phyloP scores from a whole-genome alignment of 2,329 filamentous ascomycete genomes.

The Calonectria hongkongensis region DNA sequence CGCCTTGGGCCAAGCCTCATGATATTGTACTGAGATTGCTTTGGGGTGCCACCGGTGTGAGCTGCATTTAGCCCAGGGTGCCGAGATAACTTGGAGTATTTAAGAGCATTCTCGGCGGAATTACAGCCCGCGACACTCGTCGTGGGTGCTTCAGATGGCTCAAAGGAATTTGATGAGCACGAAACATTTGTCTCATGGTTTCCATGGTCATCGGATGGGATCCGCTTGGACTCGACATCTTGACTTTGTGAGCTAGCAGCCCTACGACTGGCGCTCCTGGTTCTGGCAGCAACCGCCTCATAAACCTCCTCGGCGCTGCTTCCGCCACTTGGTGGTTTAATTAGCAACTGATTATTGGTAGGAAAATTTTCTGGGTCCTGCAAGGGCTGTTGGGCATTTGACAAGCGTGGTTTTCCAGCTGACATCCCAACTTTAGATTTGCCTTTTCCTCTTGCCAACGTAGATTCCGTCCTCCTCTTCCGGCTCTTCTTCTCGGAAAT shows the following conservation, averaged over 20 bases:
- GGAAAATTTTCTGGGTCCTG: not conserved
- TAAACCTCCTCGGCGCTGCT: too few relatives aligned
- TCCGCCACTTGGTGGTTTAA: not conserved
- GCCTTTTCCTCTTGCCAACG: not conserved
- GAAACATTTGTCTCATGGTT: not conserved
- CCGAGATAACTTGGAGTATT: not conserved
- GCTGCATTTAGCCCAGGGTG: not conserved
- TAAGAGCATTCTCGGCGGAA: not conserved
- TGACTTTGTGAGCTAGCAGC: not conserved
- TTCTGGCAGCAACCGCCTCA: not conserved
- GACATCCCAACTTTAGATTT: slow-evolving; percentile 17
- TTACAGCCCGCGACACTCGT: not conserved
- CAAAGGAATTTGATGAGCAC: not conserved
- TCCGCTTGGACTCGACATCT: not conserved
- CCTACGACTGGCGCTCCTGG: not conserved
- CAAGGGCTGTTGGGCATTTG: not conserved
- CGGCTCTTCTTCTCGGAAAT: not conserved
- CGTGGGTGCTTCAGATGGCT: not conserved
- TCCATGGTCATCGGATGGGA: not conserved
- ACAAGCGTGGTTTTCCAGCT: not conserved
- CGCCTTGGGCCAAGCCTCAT: not conserved
- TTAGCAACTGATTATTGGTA: not conserved
- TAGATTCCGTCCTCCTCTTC: not conserved
- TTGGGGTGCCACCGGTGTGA: not conserved
- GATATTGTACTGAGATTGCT: slow-evolving; percentile 39